These are phyloP conservation scores for Phytophthora macrochlamydospora DNA, from an alignment of 352 stramenopile genomes.

Conservation along the genomic window DNA sequence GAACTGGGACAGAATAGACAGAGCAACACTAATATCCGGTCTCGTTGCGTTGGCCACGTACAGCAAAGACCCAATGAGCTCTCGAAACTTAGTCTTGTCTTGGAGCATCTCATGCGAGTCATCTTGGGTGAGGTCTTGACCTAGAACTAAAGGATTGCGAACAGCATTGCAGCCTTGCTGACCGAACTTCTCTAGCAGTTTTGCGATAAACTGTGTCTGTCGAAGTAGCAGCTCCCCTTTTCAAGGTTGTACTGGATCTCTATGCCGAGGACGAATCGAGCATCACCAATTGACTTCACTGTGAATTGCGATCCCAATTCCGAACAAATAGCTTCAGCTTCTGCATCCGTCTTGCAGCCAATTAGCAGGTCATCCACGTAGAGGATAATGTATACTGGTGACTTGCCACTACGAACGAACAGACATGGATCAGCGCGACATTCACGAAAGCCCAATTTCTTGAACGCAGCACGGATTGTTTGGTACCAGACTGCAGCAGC, in stretches of 20 bases:
- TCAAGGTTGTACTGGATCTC: not conserved
- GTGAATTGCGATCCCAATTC: not conserved
- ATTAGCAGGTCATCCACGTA: constrained; percentile 5
- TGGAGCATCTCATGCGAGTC: not conserved
- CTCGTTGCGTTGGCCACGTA: constrained; percentile 27
- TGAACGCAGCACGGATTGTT: constrained; percentile 2
- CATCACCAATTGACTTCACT: not conserved
- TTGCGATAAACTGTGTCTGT: not conserved
- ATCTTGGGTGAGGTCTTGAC: constrained; percentile 5
- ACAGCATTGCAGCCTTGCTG: constrained; percentile 5
- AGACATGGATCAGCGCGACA: constrained; percentile 1
- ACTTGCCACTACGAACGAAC: not conserved
- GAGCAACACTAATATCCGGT: constrained; percentile 16
- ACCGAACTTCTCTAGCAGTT: not conserved
- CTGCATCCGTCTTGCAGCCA: not conserved
- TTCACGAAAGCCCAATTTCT: not conserved
- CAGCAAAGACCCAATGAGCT: constrained; percentile 17
- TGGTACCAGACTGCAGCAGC: constrained; percentile 32
- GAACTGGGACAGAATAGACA: constrained; percentile 11
- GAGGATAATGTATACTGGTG: constrained; percentile 2
- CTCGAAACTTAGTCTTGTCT: constrained; percentile 3
- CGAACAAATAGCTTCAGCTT: not conserved
- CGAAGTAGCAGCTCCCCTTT: not conserved
- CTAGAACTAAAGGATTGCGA: constrained; percentile 3
- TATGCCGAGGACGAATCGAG: not conserved